Percentiles rank a stretch among this genome's conserved stretches.
These are phyloP conservation scores for Amaranthus hypochondriacus DNA, from an alignment of 148 eudicot genomes.

Conservation along the genomic window DNA sequence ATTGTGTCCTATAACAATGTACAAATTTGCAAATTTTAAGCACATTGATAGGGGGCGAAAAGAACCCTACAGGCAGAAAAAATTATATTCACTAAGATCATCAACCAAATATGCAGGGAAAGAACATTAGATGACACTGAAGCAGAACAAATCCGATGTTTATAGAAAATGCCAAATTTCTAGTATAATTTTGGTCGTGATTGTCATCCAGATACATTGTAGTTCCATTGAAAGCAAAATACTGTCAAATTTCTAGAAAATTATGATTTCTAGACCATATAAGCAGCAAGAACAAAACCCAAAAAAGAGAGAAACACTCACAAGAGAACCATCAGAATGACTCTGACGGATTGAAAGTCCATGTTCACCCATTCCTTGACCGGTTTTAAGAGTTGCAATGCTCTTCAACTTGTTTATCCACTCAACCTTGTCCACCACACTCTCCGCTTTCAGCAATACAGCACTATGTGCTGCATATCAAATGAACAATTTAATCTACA, in stretches of 20 bases:
- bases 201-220: too few species aligned
- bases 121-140: too few species aligned
- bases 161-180: too few species aligned
- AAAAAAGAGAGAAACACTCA: slow-evolving; percentile 30
- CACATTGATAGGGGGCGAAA: neutral
- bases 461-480: slow-evolving; percentile 82
- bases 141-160: too few species aligned
- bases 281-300: neutral
- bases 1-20: slow-evolving; percentile 65
- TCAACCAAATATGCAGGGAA: neutral
- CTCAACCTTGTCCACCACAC: slow-evolving; percentile 72
- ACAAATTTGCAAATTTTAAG: slow-evolving; percentile 8
- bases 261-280: neutral
- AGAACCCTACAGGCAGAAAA: neutral
- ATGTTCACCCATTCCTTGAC: slow-evolving; percentile 59
- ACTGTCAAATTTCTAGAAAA: neutral
- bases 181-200: too few species aligned
- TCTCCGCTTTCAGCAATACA: slow-evolving; percentile 91
- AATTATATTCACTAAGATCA: neutral
- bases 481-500: slow-evolving; percentile 12
- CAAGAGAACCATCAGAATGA: slow-evolving; percentile 94
- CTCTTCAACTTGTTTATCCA: slow-evolving; percentile 80
- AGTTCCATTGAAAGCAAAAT: neutral
- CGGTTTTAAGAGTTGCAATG: slow-evolving; percentile 59
- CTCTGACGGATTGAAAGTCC: slow-evolving; percentile 72